phyloP scores from a whole-genome alignment of 768 basidiomycete species.

The Lentinula sp. region DNA sequence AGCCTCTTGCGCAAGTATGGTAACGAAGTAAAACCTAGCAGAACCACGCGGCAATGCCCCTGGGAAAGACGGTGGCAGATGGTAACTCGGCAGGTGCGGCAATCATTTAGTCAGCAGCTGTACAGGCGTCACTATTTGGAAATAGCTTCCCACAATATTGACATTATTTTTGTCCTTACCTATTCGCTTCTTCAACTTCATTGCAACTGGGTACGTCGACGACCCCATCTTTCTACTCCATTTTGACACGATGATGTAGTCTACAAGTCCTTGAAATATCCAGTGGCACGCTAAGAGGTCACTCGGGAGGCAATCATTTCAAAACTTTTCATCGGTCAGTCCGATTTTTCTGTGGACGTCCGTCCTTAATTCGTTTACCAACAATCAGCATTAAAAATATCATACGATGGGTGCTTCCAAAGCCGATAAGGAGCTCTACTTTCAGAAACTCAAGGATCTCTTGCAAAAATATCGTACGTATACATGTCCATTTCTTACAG shows the following conservation, averaged over 20 bases:
- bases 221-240: too few relatives aligned
- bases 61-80: too few relatives aligned
- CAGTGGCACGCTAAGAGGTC: conserved; percentile 88
- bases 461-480: conserved; percentile 82
- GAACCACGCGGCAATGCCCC: too few relatives aligned
- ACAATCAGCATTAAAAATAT: conserved; percentile 13
- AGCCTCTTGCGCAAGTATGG: background rate
- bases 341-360: conserved; percentile 11
- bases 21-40: background rate
- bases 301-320: conserved; percentile 80
- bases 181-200: background rate
- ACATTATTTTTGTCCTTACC: background rate
- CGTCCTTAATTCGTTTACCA: conserved; percentile 8
- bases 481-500: background rate
- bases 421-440: conserved; percentile 88
- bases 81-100: background rate
- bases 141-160: background rate
- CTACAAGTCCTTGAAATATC: conserved; percentile 78
- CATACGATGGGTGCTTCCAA: conserved; percentile 88
- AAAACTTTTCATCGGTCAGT: background rate
- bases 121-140: background rate
- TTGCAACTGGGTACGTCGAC: background rate
- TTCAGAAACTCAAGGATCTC: conserved; percentile 89
- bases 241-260: background rate
- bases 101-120: background rate